Base-by-base conservation (phyloP, 352 stramenopile species). In the Globisporangium yorkense region DNA sequence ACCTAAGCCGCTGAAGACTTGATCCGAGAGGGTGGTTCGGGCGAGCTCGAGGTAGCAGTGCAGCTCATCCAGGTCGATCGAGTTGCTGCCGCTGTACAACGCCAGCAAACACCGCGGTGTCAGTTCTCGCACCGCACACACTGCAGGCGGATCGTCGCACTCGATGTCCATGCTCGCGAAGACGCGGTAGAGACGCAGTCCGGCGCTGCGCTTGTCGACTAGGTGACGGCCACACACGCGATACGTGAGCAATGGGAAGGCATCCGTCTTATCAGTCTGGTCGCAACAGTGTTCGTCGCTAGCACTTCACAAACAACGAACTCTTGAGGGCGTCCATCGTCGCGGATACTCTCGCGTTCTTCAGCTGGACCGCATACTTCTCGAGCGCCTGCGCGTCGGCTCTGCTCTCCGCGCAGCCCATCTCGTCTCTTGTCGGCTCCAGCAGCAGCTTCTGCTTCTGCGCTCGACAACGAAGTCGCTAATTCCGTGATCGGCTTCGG, bases 1-100 rank as follows among this genome's bases (percentile, higher is more conserved):
- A 77, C 71, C 71, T 10, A 87, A 47, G 21, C 67, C 71, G 40
- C 76, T 87, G 58, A 84, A 83, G 5, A 84, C 65, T 21, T 84
- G 65, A 35, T 87, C 70, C 1, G 76, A 84, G 37, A 83, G 68
- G 0, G 56, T 59, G 2, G 74, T 74, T n/a, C 72, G 72, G 0
- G 59, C 59, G 12, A 84, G 49, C 2, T 63, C 60, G 5, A 84
- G 71, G 58, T 71, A 79, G 4, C 54, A 57, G 35, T 83, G 70
- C 29, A 84, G 70, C 53, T 87, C 72, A 35, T 77, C 65, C 37
- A 87, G 48, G 45, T 80, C 74, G 35, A 84, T 83, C n/a, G 74
- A 70, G 56, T 80, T 72, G 61, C 74, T 87, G n/a, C 46, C 63
- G 10, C 75, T 86, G 31, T 2, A 37, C 12, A 2, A 0, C 5